These are phyloP conservation scores for Fusarium globosum DNA, from an alignment of 2,329 filamentous ascomycete genomes.

Conservation along the genomic window DNA sequence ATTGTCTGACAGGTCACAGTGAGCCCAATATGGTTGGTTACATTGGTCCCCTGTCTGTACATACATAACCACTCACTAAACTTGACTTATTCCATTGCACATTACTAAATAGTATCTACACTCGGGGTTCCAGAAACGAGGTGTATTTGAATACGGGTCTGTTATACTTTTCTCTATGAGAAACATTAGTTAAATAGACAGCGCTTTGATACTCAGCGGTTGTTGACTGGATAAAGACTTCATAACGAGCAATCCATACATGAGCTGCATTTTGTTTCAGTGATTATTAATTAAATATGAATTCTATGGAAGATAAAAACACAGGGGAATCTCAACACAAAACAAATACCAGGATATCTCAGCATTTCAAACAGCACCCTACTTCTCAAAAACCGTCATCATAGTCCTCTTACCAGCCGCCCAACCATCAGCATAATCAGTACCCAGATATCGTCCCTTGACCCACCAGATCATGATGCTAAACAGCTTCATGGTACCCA, in stretches of 20 bases:
- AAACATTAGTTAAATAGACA: background rate
- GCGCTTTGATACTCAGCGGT: background rate
- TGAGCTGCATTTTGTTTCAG: background rate
- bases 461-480: conserved; percentile 53
- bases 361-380: background rate
- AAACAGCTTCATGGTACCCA: conserved; percentile 52
- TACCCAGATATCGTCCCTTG: conserved; percentile 54
- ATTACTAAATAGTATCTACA: background rate
- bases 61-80: background rate
- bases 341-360: background rate
- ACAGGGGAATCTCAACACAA: conserved; percentile 5
- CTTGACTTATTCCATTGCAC: background rate
- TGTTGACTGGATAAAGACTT: background rate
- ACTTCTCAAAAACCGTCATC: conserved; percentile 49
- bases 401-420: conserved; percentile 51
- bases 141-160: background rate
- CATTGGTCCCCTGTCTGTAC: background rate
- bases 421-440: conserved; percentile 45
- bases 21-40: background rate
- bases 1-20: background rate
- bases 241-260: background rate
- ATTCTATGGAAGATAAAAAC: background rate
- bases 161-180: background rate
- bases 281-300: background rate
- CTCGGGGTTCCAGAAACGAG: background rate